These are phyloP conservation scores for Incumbomyces delicatus DNA, from an alignment of 2,329 filamentous ascomycete genomes.

Conservation along the genomic window DNA sequence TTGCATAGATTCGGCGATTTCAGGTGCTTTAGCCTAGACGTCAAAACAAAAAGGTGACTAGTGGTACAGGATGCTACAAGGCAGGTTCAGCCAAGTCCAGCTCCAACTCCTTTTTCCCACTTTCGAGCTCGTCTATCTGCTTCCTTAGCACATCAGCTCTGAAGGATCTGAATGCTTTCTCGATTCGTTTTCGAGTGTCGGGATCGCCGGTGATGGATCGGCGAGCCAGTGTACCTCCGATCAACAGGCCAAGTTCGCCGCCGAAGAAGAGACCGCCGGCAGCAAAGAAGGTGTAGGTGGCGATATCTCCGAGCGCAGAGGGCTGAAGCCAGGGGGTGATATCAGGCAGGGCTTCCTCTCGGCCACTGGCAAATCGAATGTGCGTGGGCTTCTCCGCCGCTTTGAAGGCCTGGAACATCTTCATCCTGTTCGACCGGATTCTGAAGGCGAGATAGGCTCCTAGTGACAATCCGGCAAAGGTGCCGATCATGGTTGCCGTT, in stretches of 20 bases:
- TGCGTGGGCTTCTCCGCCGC: conserved; percentile 52
- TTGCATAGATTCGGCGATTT: no score
- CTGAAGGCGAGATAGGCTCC: conserved; percentile 50
- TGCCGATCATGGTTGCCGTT: conserved; percentile 48
- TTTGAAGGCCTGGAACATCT: conserved; percentile 54
- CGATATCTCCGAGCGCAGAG: conserved; percentile 48
- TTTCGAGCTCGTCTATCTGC: conserved; percentile 49
- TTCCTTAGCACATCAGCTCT: conserved; percentile 53
- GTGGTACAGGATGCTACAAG: no score
- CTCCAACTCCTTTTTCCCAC: conserved; percentile 22
- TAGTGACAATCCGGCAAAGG: conserved; percentile 49
- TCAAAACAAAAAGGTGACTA: no score
- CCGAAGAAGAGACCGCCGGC: conserved; percentile 54
- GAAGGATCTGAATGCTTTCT: conserved; percentile 54
- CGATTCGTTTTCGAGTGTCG: conserved; percentile 45
- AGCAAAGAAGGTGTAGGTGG: conserved; percentile 54
- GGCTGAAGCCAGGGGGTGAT: conserved; percentile 49
- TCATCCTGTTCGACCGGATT: conserved; percentile 44
- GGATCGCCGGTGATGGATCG: conserved; percentile 45
- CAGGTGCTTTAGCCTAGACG: no score
- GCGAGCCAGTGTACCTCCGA: conserved; percentile 46
- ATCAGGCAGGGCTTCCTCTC: conserved; percentile 52
- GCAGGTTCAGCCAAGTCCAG: background rate
- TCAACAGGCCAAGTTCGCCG: conserved; percentile 51
- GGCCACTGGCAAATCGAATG: conserved; percentile 52